Conservation (phyloP, 1,139 yeast genomes). For the Candida freyschussii region DNA sequence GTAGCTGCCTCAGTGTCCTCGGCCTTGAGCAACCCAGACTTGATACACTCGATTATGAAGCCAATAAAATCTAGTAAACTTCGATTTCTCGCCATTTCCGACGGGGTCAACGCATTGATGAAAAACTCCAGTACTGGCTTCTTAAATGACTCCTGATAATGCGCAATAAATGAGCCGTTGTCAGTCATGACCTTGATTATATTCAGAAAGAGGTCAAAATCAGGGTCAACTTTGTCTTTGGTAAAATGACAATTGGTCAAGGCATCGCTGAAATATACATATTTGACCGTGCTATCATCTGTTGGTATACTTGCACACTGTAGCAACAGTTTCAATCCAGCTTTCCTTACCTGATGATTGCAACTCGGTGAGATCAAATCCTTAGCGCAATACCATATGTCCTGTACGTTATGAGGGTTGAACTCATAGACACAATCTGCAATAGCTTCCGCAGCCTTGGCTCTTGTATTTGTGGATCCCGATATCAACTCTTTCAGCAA, state of each 20-base stretch:
- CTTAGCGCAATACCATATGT: constrained; percentile 70
- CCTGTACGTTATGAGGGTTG: constrained; percentile 59
- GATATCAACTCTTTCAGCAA: constrained; percentile 34
- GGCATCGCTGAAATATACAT: constrained; percentile 56
- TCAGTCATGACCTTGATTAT: constrained; percentile 53
- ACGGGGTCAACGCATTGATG: constrained; percentile 15
- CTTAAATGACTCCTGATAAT: constrained; percentile 46
- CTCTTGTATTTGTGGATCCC: constrained; percentile 42
- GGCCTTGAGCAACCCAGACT: constrained; percentile 24
- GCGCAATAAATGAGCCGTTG: constrained; percentile 58
- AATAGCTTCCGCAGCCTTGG: constrained; percentile 49
- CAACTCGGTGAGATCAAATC: constrained; percentile 45
- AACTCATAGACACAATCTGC: constrained; percentile 47
- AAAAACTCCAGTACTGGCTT: constrained; percentile 40
- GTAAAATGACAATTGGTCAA: constrained; percentile 37
- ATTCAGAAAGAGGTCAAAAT: constrained; percentile 47
- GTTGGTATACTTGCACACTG: constrained; percentile 11
- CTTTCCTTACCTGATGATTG: constrained; percentile 43
- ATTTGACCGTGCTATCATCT: constrained; percentile 8
- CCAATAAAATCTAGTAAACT: constrained; percentile 31
- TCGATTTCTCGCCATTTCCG: constrained; percentile 18
- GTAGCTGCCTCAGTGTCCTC: constrained; percentile 27
- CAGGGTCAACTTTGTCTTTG: constrained; percentile 42
- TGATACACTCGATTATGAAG: constrained; percentile 27
- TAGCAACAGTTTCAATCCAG: constrained; percentile 48